Evolutionary conservation across 1,284 basidiomycete species (phyloP).

Genomic region (Boletus semigastroideus): DNA sequence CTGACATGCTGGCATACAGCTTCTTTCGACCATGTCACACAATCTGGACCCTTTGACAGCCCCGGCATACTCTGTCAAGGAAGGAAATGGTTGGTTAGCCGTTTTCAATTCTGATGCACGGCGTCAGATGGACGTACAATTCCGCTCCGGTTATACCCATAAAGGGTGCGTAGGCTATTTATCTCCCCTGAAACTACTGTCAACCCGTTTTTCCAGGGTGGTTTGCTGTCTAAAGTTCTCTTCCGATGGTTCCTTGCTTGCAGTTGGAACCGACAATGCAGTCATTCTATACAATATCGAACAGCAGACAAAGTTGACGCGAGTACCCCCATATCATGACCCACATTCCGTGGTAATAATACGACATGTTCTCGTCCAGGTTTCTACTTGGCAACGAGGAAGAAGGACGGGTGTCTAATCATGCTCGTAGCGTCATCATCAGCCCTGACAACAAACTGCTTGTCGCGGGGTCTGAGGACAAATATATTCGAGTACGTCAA

Average conservation of each 20-base stretch:
- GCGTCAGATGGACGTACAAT: conserved; percentile 39
- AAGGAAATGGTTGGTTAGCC: conserved; percentile 37
- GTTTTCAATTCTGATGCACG: conserved; percentile 36
- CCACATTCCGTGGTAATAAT: neutral
- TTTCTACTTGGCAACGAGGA: conserved; percentile 31
- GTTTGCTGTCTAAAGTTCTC: conserved; percentile 37
- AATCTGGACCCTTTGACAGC: conserved; percentile 32
- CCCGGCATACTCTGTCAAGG: conserved; percentile 36
- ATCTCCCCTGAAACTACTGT: conserved; percentile 10
- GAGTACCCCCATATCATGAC: conserved; percentile 6
- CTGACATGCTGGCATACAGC: conserved; percentile 10
- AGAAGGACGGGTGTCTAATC: conserved; percentile 24
- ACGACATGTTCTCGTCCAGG: conserved; percentile 7
- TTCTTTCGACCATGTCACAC: conserved; percentile 23
- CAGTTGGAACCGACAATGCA: conserved; percentile 35
- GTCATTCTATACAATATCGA: conserved; percentile 32
- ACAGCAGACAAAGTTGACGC: conserved; percentile 31
- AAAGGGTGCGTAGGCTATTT: conserved; percentile 26
- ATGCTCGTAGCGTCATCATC: conserved; percentile 34
- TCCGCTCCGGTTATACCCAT: conserved; percentile 25
- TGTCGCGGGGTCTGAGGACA: conserved; percentile 35
- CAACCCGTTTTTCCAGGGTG: conserved; percentile 19
- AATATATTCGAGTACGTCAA: conserved; percentile 29
- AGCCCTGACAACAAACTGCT: conserved; percentile 33
- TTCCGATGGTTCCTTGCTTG: conserved; percentile 31